Conservation (phyloP, 148 eudicot species). For the Persicaria maculosa region DNA sequence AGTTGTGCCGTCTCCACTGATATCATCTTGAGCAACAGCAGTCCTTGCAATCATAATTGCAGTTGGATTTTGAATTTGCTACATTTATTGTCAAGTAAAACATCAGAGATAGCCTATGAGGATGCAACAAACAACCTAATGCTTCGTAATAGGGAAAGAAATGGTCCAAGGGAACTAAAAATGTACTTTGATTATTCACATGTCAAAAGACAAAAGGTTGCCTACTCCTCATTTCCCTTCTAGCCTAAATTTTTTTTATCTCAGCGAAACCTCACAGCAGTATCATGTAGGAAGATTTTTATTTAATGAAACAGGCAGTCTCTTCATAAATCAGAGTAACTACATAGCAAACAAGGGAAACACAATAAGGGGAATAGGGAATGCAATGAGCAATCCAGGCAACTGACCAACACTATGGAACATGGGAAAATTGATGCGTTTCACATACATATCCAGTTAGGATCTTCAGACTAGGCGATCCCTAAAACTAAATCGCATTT, state of each 20-base stretch:
- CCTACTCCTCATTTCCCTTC: neutral
- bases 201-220: too few relatives aligned
- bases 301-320: neutral
- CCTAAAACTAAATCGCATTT: neutral
- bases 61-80: constrained; percentile 99
- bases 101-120: neutral
- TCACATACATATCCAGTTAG: neutral
- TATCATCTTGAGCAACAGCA: constrained; percentile 99
- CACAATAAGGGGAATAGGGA: neutral
- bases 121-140: neutral
- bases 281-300: neutral
- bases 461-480: neutral
- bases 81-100: constrained; percentile 17
- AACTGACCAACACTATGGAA: neutral
- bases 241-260: neutral
- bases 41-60: constrained; percentile 99
- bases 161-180: too few relatives aligned
- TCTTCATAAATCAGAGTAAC: neutral
- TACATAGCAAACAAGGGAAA: neutral
- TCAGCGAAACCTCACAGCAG: neutral
- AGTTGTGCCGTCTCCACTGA: constrained; percentile 95
- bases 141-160: too few relatives aligned
- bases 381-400: neutral
- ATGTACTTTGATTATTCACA: too few relatives aligned
- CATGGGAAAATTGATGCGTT: neutral